Evolutionary conservation across 208 protist genomes (phyloP).

Genomic region (Leishmania major): DNA sequence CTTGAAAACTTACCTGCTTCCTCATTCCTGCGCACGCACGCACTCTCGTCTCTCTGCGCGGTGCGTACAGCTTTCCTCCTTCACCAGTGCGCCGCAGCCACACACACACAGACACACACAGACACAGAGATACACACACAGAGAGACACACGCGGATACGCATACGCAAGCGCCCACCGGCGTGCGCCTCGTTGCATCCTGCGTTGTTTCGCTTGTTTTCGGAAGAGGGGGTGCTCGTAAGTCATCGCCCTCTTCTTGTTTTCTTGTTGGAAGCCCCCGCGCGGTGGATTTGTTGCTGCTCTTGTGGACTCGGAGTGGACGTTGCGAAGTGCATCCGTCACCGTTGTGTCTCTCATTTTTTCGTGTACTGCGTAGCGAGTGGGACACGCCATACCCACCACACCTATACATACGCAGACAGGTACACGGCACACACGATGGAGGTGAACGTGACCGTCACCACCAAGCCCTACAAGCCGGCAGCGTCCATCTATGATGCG

Average conservation of each 20-base stretch:
- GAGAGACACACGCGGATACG: too few relatives aligned
- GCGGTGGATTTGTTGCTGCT: neutral
- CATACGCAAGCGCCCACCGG: neutral
- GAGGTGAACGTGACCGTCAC: neutral
- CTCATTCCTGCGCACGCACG: neutral
- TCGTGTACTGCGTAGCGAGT: too few relatives aligned
- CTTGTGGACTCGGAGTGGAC: neutral
- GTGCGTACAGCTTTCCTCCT: too few relatives aligned
- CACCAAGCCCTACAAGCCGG: neutral
- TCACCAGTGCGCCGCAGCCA: too few relatives aligned
- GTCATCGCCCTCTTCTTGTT: too few relatives aligned
- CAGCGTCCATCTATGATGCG: conserved; percentile 16
- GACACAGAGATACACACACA: too few relatives aligned
- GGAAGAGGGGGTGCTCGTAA: too few relatives aligned
- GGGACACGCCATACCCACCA: neutral
- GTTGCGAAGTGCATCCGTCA: too few relatives aligned
- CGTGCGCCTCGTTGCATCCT: too few relatives aligned
- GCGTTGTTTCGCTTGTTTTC: too few relatives aligned
- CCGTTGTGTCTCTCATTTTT: too few relatives aligned
- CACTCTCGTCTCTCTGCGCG: neutral
- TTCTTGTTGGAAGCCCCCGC: neutral
- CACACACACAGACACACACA: neutral
- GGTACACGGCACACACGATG: neutral
- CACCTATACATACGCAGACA: neutral
- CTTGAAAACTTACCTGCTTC: too few relatives aligned